Base-by-base conservation (phyloP, 331 rosid genomes). In the Malus hybrid region DNA sequence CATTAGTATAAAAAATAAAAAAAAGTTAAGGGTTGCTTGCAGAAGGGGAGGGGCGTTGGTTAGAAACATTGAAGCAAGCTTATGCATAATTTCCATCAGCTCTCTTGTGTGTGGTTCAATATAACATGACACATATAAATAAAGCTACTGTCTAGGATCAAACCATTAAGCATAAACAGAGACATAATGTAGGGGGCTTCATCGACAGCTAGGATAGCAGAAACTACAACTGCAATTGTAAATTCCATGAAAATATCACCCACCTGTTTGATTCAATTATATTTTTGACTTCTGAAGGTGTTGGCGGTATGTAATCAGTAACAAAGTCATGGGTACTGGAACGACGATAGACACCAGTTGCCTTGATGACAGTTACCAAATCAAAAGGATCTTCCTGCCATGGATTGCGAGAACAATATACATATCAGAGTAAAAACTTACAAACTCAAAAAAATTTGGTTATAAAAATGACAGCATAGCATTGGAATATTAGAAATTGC, bases 321-420 rank as follows among this genome's bases (percentile, higher is more conserved):
- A 72, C 90, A 72, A 83, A 87, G 83, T 93, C 90, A 65, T 78
- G 86, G 54, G 76, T 42, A 73, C 79, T 87, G 60, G 93, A 85
- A 70, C 93, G 90, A 20, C 97, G 97, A 80, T 93, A 93, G 87
- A 76, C 81, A 82, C 86, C 73, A 66, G 93, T 67, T 60, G 85
- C 67, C 88, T 87, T 91, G 83, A 93, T 87, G 72, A 86, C 59
- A 10, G 88, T 85, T 50, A 89, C 83, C 75, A 93, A 72, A 82
- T 93, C 96, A 83, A 88, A 22, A 69, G 57, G 80, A 13, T 84
- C 87, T 81, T 91, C 97, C 97, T 93, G 89, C 76, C 66, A 88
- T 65, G 70, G 74, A 79, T 44, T 74, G 55, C 71, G 71, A 67
- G 57, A 44, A 56, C 65, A 55, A 56, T 27, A 27, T 12, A 42